Base-by-base conservation (phyloP, 352 stramenopile species). In the Phytophthora megakarya region DNA sequence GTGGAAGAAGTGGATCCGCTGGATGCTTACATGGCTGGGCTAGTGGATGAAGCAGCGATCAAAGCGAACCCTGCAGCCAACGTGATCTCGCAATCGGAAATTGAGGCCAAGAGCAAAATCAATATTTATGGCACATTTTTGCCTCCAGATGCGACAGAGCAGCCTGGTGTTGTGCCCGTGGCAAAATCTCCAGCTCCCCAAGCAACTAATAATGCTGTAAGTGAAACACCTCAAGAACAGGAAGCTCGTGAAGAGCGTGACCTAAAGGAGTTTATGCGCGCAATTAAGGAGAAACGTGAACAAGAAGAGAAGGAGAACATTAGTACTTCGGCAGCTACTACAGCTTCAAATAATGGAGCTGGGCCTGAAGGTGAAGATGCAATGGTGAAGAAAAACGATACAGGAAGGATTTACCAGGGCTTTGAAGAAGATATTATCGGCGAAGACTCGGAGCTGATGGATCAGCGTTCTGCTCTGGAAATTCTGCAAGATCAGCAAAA, bases 401-500 rank as follows among this genome's bases (percentile, higher is more conserved):
- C 86, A 12, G 85, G 88, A 26, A 69, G 84, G 4, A 92, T 96
- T 25, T 95, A 93, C 46, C 81, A 93, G 76, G 82, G 89, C 12
- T 81, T 90, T 33, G 83, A 93, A 75, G 82, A 95, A 87, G 84
- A 96, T 68, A 72, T 82, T 47, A 88, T 95, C 37, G 76, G 81
- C 40, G 90, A 96, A 84, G 81, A 93, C 49, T 84, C 79, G 1
- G 78, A 78, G 19, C 61, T 91, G 25, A 72, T 92, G 6, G 88
- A 94, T 12, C 78, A 92, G 5, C 75, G 87, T 9, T 96, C 90
- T 5, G 91, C 91, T 21, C 68, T 97, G 10, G 91, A 97, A 48
- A 94, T 97, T 75, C 65, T 97, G 25, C 88, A 97, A 63, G 89
- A 97, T 49, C 80, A 85, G 26, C 90, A 96, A 47, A 95, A 94